A percentile compares a stretch with the other conserved stretches of the same genome.
Evolutionary conservation across 352 stramenopile genomes (phyloP).

Genomic region (Thraustochytrium striatum): DNA sequence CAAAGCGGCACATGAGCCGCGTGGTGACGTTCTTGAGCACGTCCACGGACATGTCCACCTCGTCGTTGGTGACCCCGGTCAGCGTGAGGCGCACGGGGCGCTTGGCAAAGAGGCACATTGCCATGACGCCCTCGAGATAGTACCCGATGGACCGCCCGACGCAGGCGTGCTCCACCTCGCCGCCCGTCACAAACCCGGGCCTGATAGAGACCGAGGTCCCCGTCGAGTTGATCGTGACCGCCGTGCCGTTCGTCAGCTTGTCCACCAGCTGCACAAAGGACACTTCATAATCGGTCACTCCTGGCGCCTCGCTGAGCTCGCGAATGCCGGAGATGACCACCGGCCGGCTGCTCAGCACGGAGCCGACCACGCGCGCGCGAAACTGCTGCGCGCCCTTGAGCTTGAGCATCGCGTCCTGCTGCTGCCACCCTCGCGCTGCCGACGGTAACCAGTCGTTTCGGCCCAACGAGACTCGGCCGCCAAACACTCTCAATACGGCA

Average conservation of each 20-base stretch:
- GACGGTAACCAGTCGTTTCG: no score
- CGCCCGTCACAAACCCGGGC: conserved; percentile 75
- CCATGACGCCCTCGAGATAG: conserved; percentile 96
- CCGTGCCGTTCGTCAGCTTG: conserved; percentile 78
- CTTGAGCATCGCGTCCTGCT: background rate
- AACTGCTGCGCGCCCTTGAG: conserved; percentile 29
- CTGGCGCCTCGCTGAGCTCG: conserved; percentile 18
- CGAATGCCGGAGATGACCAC: conserved; percentile 36
- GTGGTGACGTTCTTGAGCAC: conserved; percentile 87
- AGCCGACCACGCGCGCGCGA: conserved; percentile 19
- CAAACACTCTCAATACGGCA: no score
- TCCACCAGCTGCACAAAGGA: conserved; percentile 76
- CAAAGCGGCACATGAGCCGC: conserved; percentile 91
- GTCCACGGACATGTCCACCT: conserved; percentile 83
- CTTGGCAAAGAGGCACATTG: conserved; percentile 94
- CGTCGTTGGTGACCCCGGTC: conserved; percentile 65
- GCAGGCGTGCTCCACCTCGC: conserved; percentile 75
- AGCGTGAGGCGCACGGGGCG: conserved; percentile 86
- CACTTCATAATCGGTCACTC: conserved; percentile 69
- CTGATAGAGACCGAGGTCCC: conserved; percentile 79
- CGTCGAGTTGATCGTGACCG: conserved; percentile 84
- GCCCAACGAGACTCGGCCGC: no score
- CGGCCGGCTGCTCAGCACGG: conserved; percentile 38
- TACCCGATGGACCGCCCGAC: conserved; percentile 93
- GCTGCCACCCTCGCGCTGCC: no score